phyloP scores from a whole-genome alignment of 1,139 yeast genomes.

The Geotrichum fermentans region DNA sequence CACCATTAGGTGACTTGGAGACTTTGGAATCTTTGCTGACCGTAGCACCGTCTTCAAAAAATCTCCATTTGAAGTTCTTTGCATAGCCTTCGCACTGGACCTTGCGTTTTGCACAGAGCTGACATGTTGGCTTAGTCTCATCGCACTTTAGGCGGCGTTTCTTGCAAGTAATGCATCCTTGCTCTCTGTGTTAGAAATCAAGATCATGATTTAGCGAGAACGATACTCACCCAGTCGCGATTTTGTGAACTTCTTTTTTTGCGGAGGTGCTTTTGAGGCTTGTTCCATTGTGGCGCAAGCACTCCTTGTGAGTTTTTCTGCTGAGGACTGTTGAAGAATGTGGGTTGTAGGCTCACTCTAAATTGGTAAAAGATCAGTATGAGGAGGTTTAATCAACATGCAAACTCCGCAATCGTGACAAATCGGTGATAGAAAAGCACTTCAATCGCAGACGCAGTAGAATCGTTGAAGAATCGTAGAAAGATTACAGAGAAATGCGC shows the following conservation, averaged over 20 bases:
- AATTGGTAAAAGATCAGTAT: no score
- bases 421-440: no score
- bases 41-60: constrained; percentile 38
- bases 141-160: constrained; percentile 55
- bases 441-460: no score
- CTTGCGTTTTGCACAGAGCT: constrained; percentile 41
- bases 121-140: constrained; percentile 51
- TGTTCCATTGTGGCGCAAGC: neutral
- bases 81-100: constrained; percentile 60
- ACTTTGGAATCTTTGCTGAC: constrained; percentile 27
- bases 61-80: constrained; percentile 59
- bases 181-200: constrained; percentile 2
- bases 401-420: no score
- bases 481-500: no score
- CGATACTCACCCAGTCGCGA: constrained; percentile 17
- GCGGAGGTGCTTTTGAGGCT: neutral
- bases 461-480: no score
- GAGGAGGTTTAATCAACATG: no score
- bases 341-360: no score
- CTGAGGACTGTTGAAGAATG: no score
- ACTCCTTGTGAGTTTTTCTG: no score
- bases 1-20: neutral
- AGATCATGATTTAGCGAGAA: no score
- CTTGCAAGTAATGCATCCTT: constrained; percentile 56
- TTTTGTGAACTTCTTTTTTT: constrained; percentile 15